Evolutionary conservation across 164 flowering plant genomes (phyloP).

Genomic region (Litsea cubeba): DNA sequence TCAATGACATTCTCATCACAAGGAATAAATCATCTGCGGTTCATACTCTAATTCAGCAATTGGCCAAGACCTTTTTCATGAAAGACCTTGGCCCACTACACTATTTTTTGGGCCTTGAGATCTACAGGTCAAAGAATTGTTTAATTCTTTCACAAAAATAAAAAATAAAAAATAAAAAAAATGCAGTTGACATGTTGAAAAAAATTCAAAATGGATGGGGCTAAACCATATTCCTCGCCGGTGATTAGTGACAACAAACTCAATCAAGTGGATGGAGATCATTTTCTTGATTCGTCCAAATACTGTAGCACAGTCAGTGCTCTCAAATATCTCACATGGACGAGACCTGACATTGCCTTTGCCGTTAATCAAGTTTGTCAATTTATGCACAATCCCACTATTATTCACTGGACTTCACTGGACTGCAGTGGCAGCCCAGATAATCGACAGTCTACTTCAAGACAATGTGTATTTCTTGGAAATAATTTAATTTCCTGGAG

Average conservation of each 20-base stretch:
- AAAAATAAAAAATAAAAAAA: not conserved
- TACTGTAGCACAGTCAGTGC: not conserved
- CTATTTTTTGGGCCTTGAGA: not conserved
- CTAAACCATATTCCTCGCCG: not conserved
- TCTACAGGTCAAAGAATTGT: not conserved
- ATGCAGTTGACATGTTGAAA: not conserved
- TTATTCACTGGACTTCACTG: conserved; percentile 2
- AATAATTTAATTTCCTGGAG: not conserved
- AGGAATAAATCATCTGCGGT: too few species aligned
- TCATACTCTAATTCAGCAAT: not conserved
- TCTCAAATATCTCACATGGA: conserved; percentile 7
- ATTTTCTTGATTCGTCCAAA: not conserved
- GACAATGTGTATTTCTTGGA: not conserved
- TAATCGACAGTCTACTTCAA: not conserved
- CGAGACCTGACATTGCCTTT: not conserved
- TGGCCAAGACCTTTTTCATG: not conserved
- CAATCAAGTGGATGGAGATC: not conserved
- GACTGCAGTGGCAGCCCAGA: not conserved
- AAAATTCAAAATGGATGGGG: not conserved
- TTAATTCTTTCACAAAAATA: not conserved
- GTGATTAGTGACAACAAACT: not conserved
- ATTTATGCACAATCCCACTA: not conserved
- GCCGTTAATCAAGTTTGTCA: not conserved
- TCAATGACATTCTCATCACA: not conserved
- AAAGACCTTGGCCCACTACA: not conserved